Evolutionary conservation across 1,284 basidiomycete species (phyloP).

Genomic region (Exobasidium cylindrosporum): DNA sequence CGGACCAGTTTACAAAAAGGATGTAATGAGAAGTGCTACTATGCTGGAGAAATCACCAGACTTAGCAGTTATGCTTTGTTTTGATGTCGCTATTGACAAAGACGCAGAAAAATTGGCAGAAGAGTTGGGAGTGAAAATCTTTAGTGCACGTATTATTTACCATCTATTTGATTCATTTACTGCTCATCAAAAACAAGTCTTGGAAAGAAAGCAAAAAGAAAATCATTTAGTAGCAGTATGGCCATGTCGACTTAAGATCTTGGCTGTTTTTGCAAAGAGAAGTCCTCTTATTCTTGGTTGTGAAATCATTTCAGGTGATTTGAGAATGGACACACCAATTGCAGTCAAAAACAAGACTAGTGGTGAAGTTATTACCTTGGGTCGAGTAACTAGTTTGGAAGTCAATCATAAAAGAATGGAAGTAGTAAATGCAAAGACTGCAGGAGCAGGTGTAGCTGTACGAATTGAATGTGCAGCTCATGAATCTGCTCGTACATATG

Average conservation of each 20-base stretch:
- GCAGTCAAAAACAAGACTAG: slow-evolving; percentile 83
- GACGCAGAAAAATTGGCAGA: slow-evolving; percentile 88
- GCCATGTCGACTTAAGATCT: slow-evolving; percentile 89
- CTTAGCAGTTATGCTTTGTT: slow-evolving; percentile 89
- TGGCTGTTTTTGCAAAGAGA: slow-evolving; percentile 90
- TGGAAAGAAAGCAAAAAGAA: slow-evolving; percentile 85
- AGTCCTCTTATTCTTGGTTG: slow-evolving; percentile 95
- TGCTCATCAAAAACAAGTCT: slow-evolving; percentile 89
- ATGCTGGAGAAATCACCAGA: slow-evolving; percentile 93
- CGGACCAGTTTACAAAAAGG: slow-evolving; percentile 93
- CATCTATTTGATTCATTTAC: slow-evolving; percentile 97
- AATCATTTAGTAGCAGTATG: slow-evolving; percentile 93
- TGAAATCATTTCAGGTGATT: slow-evolving; percentile 84
- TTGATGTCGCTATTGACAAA: slow-evolving; percentile 87
- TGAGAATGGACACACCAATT: slow-evolving; percentile 91
- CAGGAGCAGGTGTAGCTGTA: slow-evolving; percentile 92
- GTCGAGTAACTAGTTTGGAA: slow-evolving; percentile 75
- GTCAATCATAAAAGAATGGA: slow-evolving; percentile 58
- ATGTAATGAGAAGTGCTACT: slow-evolving; percentile 85
- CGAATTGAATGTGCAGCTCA: slow-evolving; percentile 98
- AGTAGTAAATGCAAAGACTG: slow-evolving; percentile 86
- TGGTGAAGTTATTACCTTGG: slow-evolving; percentile 83
- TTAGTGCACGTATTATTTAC: slow-evolving; percentile 98
- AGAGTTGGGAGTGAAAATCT: slow-evolving; percentile 87
- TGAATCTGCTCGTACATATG: slow-evolving; percentile 76